Evolutionary conservation across 1,284 basidiomycete species (phyloP), one percentile per base, ranked within the genome.

Genomic region (Earliella scabrosa): DNA sequence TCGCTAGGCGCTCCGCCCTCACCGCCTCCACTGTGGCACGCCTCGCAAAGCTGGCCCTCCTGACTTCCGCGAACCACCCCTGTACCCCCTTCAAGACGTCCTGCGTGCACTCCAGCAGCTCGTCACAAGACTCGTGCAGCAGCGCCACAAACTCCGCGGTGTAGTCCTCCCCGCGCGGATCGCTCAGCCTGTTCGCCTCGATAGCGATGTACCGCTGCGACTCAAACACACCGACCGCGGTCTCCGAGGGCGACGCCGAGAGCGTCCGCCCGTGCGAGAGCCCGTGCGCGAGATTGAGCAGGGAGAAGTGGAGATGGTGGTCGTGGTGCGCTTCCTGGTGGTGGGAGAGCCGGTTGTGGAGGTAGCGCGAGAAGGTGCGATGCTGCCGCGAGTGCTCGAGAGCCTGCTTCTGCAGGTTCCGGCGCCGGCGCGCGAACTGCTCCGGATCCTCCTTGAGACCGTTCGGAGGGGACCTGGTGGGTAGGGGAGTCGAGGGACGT

Each of bases 211-310:
- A 94, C 32, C 85, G 75, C 65, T 90, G 86, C 11, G 83, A 85
- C 71, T 95, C 92, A 63, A 93, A 93, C 9, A 92, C 84, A 0
- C 92, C 93, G 0, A 95, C 93, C 0, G 84, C 85, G 32, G 82
- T 77, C 67, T 92, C 84, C 45, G 39, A 49, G 5, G 47, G 26
- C 23, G 44, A 14, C 14, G 59, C 52, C 53, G 27, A 58, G 59
- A 43, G 63, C 53, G 4, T 7, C 29, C 13, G 63, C n/a, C n/a
- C n/a, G n/a, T n/a, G 39, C 2, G 66, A 58, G 20, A 69, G 65
- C 21, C 50, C 26, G 48, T 68, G 68, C 13, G 68, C 67, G 27
- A 70, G 54, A 31, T 63, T 63, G 21, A 70, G 63, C 3, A 73
- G 63, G 21, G 67, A 68, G 48, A 70, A 66, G 50, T 68, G 69